These are phyloP conservation scores for Zygotorulaspora danielsina DNA, from an alignment of 805 yeast species.

Conservation along the genomic window DNA sequence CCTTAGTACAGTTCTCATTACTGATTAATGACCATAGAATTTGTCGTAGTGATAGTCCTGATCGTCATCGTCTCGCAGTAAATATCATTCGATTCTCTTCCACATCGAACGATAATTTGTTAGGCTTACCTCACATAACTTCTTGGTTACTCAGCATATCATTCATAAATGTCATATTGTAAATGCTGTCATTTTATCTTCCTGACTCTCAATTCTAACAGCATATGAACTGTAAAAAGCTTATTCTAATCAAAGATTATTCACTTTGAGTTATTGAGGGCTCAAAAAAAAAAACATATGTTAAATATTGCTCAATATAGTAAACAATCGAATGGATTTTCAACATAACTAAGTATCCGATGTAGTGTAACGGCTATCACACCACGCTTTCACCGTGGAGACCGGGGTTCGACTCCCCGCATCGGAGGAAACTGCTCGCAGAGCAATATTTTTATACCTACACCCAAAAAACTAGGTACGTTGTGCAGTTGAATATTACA, in stretches of 20 bases:
- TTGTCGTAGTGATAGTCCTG: neutral
- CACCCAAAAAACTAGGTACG: too few relatives aligned
- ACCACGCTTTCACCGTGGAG: slow-evolving; percentile 34
- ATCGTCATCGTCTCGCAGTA: neutral
- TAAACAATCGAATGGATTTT: neutral
- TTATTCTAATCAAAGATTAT: neutral
- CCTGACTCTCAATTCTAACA: neutral
- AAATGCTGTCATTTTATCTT: too few relatives aligned
- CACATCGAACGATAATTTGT: neutral
- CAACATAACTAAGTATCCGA: slow-evolving; percentile 17
- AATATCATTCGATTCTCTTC: neutral
- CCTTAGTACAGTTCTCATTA: neutral
- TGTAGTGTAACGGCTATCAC: slow-evolving; percentile 33
- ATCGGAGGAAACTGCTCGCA: too few relatives aligned
- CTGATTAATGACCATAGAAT: neutral
- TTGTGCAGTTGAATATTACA: too few relatives aligned
- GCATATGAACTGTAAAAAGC: too few relatives aligned
- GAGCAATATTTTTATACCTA: too few relatives aligned
- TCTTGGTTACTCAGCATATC: neutral
- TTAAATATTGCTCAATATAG: too few relatives aligned
- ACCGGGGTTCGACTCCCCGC: slow-evolving; percentile 34
- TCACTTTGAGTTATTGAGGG: neutral
- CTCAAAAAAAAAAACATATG: too few relatives aligned
- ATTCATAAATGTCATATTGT: too few relatives aligned
- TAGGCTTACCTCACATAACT: neutral